A percentile compares a stretch with the other conserved stretches of the same genome.
Conservation (phyloP, 768 basidiomycete genomes). For the Naganishia vishniacii region DNA sequence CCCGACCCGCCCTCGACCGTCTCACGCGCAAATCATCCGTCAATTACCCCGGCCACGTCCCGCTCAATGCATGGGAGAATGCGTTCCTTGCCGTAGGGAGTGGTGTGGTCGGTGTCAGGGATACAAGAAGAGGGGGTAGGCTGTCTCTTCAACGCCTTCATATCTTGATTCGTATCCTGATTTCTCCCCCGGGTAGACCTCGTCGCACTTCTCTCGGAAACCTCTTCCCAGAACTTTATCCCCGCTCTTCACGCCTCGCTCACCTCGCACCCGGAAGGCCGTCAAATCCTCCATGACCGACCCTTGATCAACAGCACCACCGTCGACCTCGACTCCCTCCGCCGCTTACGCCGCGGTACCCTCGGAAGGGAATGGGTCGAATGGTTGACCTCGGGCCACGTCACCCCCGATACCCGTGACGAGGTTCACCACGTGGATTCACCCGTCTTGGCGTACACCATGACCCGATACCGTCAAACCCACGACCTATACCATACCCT, state of each 20-base stretch:
- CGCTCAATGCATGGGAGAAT: conserved; percentile 74
- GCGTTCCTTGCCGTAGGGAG: conserved; percentile 79
- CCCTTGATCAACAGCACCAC: conserved; percentile 74
- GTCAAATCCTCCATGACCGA: conserved; percentile 72
- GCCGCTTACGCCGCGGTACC: conserved; percentile 66
- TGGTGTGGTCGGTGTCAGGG: conserved; percentile 69
- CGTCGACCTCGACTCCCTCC: conserved; percentile 65
- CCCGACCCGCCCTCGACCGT: background rate
- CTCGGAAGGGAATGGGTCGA: conserved; percentile 80
- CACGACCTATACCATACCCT: conserved; percentile 97
- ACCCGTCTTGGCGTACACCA: conserved; percentile 92
- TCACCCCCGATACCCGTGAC: conserved; percentile 88
- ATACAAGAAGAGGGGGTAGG: conserved; percentile 80
- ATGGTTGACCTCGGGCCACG: conserved; percentile 81
- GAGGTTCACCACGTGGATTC: conserved; percentile 91
- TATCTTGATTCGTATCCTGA: background rate
- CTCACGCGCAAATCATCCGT: conserved; percentile 16
- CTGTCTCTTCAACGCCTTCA: conserved; percentile 10
- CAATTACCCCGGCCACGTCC: conserved; percentile 52
- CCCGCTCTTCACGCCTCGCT: conserved; percentile 70
- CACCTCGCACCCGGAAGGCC: conserved; percentile 73
- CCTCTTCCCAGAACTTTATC: conserved; percentile 74
- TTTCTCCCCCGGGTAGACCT: conserved; percentile 59
- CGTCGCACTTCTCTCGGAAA: conserved; percentile 89
- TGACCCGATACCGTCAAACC: conserved; percentile 95